A percentile compares a stretch with the other conserved stretches of the same genome.
phyloP scores from a whole-genome alignment of 495 filamentous ascomycete genomes.

The Tuber calosporum region DNA sequence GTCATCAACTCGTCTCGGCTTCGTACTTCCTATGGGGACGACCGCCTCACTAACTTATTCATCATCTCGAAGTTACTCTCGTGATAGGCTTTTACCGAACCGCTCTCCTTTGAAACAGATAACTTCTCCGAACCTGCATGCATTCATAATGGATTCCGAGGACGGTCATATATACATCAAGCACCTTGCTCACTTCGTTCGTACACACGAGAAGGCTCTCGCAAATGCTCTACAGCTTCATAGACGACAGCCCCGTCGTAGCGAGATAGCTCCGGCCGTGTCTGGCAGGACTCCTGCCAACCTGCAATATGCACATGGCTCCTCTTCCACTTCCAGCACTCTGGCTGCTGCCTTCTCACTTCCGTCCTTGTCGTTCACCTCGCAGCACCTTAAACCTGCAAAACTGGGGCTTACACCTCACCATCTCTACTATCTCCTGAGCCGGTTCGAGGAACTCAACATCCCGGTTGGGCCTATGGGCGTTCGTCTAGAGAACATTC shows the following conservation, averaged over 20 bases:
- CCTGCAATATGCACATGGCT: slow-evolving; percentile 44
- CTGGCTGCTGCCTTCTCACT: slow-evolving; percentile 80
- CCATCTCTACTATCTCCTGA: slow-evolving; percentile 92
- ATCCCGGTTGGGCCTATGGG: slow-evolving; percentile 93
- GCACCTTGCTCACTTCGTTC: slow-evolving; percentile 92
- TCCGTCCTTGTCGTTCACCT: slow-evolving; percentile 73
- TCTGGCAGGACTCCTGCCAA: slow-evolving; percentile 48
- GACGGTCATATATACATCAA: slow-evolving; percentile 87
- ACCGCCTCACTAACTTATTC: slow-evolving; percentile 35
- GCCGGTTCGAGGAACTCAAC: slow-evolving; percentile 83
- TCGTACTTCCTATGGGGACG: slow-evolving; percentile 33
- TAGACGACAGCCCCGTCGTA: slow-evolving; percentile 48
- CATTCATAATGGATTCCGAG: slow-evolving; percentile 62
- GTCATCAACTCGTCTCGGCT: slow-evolving; percentile 23
- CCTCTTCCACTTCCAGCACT: slow-evolving; percentile 60
- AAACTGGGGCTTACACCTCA: slow-evolving; percentile 94
- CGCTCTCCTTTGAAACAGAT: slow-evolving; percentile 17
- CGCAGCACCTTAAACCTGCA: slow-evolving; percentile 73
- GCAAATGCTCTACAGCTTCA: slow-evolving; percentile 88
- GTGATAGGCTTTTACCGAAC: slow-evolving; percentile 31
- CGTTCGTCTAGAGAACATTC: slow-evolving; percentile 86
- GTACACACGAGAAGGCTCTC: slow-evolving; percentile 92
- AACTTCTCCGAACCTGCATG: slow-evolving; percentile 27
- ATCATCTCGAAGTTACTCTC: slow-evolving; percentile 33
- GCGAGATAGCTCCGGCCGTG: slow-evolving; percentile 52